Evolutionary conservation across 202 grass and related monocot genomes (phyloP).

Genomic region (Panicum virgatum): DNA sequence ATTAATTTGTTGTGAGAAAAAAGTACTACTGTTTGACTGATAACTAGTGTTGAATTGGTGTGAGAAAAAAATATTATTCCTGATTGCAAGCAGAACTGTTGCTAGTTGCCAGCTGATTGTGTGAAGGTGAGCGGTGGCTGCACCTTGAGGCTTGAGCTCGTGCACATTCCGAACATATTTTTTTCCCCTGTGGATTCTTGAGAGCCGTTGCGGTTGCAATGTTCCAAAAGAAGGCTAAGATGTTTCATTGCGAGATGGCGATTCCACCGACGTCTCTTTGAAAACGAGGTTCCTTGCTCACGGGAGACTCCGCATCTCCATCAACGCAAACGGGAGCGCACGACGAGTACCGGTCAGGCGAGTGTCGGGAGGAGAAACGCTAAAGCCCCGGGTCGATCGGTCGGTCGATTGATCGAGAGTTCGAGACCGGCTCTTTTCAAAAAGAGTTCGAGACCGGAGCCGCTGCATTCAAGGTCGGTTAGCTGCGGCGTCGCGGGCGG

Average conservation of each 20-base stretch:
- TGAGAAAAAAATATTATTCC: too few species aligned
- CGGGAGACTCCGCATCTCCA: not conserved
- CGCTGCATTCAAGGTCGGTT: conserved; percentile 11
- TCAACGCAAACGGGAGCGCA: not conserved
- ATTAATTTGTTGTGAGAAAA: too few species aligned
- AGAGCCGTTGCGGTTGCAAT: not conserved
- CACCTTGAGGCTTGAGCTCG: not conserved
- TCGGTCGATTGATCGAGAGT: not conserved
- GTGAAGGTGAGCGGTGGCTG: conserved; percentile 26
- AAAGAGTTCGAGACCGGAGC: not conserved
- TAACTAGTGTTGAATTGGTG: too few species aligned
- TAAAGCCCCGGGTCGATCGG: not conserved
- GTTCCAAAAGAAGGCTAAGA: not conserved
- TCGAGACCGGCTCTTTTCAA: too few species aligned
- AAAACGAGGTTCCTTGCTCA: not conserved
- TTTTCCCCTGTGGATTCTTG: not conserved
- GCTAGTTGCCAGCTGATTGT: too few species aligned
- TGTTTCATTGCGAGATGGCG: not conserved
- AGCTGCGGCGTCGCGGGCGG: conserved; percentile 19
- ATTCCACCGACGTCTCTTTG: not conserved
- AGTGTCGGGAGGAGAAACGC: not conserved
- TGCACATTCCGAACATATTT: not conserved
- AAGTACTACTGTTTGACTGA: too few species aligned
- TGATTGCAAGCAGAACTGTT: too few species aligned
- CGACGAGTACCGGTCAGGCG: not conserved